Evolutionary conservation across 768 basidiomycete species (phyloP), one percentile per base, ranked within the genome.

Genomic region (Hygrocybe coccinea): DNA sequence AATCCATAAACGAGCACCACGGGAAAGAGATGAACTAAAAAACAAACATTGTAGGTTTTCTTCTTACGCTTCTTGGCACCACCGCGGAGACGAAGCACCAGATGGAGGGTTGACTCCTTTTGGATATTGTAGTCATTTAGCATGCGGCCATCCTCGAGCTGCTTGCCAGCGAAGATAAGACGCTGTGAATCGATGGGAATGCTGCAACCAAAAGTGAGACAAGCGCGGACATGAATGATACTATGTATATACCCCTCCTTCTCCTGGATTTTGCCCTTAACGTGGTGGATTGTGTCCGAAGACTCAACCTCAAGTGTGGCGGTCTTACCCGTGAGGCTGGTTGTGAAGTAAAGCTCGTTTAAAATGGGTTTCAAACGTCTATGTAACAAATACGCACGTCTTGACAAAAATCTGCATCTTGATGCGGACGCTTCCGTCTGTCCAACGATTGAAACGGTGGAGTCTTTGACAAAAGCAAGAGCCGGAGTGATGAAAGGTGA

Each of bases 21-120:
- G 15, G 21, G 15, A 1, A 19, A 37, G 22, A 50, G 33, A 56
- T 1, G 17, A 47, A 12, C 1, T n/a, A n/a, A n/a, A n/a, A 24
- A 2, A 77, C 87, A 49, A 48, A 92, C 90, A 79, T 86, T 94
- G 88, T 97, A 97, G 54, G 92, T 94, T 84, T 98, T 98, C 84
- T 98, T 99, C 87, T 98, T 98, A 74, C 95, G 87, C 86, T 98
- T 98, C 87, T 97, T 97, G 64, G 86, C 93, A 83, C 97, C 97
- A 82, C 97, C 97, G 76, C 95, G 91, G 52, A 99, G 89, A 67
- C 97, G 89, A 65, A 98, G 86, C 62, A 98, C 95, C 62, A 98
- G 74, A 76, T 98, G 95, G 57, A 99, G 89, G 59, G 95, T 98
- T 33, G 94, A 97, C 78, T 98, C 95, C 83, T 97, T 97, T 79